Evolutionary conservation across 2,329 filamentous ascomycete species (phyloP).

Genomic region (Pseudopyrenochaeta lycopersici): DNA sequence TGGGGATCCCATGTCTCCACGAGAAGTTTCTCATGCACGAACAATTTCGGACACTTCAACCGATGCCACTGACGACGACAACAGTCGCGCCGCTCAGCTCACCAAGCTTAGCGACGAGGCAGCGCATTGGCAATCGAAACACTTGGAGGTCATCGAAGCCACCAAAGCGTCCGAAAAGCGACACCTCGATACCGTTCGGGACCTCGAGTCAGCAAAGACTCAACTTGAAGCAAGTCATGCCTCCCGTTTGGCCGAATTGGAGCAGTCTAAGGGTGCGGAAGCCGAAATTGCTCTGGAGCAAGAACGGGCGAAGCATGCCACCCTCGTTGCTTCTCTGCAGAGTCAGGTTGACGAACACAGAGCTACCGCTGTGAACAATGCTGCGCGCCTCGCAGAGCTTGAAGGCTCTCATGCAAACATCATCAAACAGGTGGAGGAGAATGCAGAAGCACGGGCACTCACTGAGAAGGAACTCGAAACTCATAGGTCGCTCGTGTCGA

Average conservation of each 20-base stretch:
- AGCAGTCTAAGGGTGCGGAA: constrained; percentile 37
- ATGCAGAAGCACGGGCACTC: constrained; percentile 67
- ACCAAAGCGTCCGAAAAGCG: constrained; percentile 77
- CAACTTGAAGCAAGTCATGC: constrained; percentile 48
- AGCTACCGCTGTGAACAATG: constrained; percentile 73
- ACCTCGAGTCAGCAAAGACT: constrained; percentile 71
- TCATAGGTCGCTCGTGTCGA: constrained; percentile 61
- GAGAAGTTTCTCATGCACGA: constrained; percentile 12
- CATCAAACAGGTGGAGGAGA: constrained; percentile 73
- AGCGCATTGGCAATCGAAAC: constrained; percentile 77
- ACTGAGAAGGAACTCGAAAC: constrained; percentile 62
- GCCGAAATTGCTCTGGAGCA: constrained; percentile 47
- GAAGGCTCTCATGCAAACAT: constrained; percentile 75
- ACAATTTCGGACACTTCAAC: constrained; percentile 17
- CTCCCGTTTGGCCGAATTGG: constrained; percentile 39
- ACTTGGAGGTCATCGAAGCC: constrained; percentile 73
- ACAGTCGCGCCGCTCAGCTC: constrained; percentile 66
- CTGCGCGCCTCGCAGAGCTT: constrained; percentile 74
- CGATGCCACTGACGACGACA: constrained; percentile 33
- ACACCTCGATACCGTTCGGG: constrained; percentile 74
- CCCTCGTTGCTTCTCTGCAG: constrained; percentile 68
- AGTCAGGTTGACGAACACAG: constrained; percentile 84
- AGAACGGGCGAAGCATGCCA: constrained; percentile 57
- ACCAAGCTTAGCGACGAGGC: constrained; percentile 75
- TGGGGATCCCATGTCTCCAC: constrained; percentile 30